Conservation (phyloP, 768 basidiomycete species). For the Trametes coccinea region DNA sequence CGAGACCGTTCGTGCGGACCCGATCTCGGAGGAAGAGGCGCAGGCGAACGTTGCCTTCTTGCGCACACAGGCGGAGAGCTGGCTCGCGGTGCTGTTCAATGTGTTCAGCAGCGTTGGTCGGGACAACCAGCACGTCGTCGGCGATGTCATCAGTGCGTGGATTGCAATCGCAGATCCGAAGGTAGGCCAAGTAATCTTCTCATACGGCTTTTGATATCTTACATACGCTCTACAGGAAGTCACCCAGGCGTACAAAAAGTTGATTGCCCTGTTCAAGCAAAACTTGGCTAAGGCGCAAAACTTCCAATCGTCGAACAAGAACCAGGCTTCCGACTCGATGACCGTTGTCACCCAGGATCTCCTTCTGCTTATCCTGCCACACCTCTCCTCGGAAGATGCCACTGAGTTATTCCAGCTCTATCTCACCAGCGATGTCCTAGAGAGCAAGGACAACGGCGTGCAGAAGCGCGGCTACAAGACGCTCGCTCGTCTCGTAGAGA, state of each 20-base stretch:
- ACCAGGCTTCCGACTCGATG: slow-evolving; percentile 43
- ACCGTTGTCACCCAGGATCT: slow-evolving; percentile 79
- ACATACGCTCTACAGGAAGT: slow-evolving; percentile 52
- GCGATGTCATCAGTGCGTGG: slow-evolving; percentile 90
- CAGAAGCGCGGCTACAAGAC: slow-evolving; percentile 97
- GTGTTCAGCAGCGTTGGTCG: slow-evolving; percentile 86
- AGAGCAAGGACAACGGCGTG: slow-evolving; percentile 78
- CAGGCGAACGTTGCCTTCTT: slow-evolving; percentile 69
- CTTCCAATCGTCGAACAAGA: slow-evolving; percentile 34
- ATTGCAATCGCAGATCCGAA: slow-evolving; percentile 72
- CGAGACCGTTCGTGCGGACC: slow-evolving; percentile 31
- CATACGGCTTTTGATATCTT: neutral
- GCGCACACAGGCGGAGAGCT: slow-evolving; percentile 80
- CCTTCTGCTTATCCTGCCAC: slow-evolving; percentile 78
- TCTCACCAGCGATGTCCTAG: slow-evolving; percentile 66
- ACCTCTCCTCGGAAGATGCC: slow-evolving; percentile 63
- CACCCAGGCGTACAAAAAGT: slow-evolving; percentile 77
- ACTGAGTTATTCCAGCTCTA: slow-evolving; percentile 67
- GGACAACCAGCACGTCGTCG: slow-evolving; percentile 73
- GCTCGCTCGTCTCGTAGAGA: slow-evolving; percentile 71
- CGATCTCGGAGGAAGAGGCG: slow-evolving; percentile 60
- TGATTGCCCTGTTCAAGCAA: slow-evolving; percentile 67
- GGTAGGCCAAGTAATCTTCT: slow-evolving; percentile 40
- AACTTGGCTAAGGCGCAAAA: slow-evolving; percentile 50
- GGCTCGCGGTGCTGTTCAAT: slow-evolving; percentile 95